Base-by-base conservation (phyloP, 2,329 filamentous ascomycete species). In the Paracoccidioides brasiliensis region DNA sequence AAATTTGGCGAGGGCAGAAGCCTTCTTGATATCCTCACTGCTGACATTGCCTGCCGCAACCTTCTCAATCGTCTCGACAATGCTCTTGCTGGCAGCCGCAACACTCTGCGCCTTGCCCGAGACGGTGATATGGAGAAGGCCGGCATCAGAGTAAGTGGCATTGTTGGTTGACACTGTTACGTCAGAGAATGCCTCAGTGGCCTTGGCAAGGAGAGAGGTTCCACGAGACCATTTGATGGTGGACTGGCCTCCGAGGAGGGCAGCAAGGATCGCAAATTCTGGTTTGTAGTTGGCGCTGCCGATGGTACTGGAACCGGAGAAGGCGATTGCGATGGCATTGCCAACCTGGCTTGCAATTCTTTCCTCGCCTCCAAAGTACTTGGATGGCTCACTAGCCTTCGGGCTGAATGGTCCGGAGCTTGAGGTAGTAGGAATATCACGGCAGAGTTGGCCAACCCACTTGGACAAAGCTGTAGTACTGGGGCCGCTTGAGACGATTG, bases 291-390 rank as follows among this genome's bases (percentile, higher is more conserved):
- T 83, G 61, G 79, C 78, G 64, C 80, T 70, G 42, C 82, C 84
- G 66, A 81, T 81, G 41, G 85, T 83, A 74, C 88, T 86, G 60
- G 89, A 90, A 58, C 91, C 90, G 56, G 90, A 87, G 85, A 98
- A 97, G 60, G 83, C 93, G 68, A 98, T 82, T 63, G 95, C 87
- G 64, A 95, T 71, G 45, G 90, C 80, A 76, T 95, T 96, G 63
- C 88, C 86, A 61, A 78, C 77, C 58, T 78, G 78, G 72, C 89
- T 86, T 61, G 86, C 79, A 63, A 87, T 86, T 64, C 93, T 88
- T 78, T 95, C 88, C 79, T 98, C 90, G 69, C 93, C 94, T 72
- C 93, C 93, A 68, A 83, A 87, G 83, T 97, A 98, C 75, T 90
- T 93, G 70, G 83, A 81, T 61, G 86, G 78, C 62, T 81, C 73